These are phyloP conservation scores for Heliamphora exappendiculata DNA, from an alignment of 148 eudicot species.

Conservation along the genomic window DNA sequence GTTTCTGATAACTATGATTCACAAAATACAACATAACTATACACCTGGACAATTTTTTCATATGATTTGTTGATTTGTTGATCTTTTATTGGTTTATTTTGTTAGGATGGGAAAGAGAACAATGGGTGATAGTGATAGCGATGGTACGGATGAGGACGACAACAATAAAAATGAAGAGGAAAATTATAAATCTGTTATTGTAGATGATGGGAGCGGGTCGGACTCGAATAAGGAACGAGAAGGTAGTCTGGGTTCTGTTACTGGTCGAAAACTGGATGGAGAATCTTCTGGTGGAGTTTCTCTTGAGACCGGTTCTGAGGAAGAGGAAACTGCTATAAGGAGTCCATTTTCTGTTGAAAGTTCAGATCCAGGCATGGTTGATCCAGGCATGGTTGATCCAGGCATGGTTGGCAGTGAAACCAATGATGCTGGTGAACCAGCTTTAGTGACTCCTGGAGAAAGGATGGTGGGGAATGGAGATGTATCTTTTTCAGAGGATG, in stretches of 20 bases:
- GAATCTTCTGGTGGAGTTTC: constrained; percentile 28
- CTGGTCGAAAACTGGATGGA: constrained; percentile 28
- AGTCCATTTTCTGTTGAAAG: constrained; percentile 19
- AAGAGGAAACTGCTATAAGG: constrained; percentile 30
- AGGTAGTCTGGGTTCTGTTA: constrained; percentile 44
- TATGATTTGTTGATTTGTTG: constrained; percentile 5
- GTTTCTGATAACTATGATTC: no score
- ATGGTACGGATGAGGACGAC: constrained; percentile 39
- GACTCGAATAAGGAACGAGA: constrained; percentile 48
- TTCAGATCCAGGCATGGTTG: constrained; percentile 24
- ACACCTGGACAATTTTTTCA: no score
- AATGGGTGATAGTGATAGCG: constrained; percentile 64
- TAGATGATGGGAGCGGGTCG: constrained; percentile 40
- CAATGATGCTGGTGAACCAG: constrained; percentile 8
- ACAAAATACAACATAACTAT: no score
- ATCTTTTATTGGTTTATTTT: constrained; percentile 6
- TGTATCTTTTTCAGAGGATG: constrained; percentile 13
- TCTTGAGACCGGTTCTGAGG: constrained; percentile 60
- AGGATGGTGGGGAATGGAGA: constrained; percentile 10
- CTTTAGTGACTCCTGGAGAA: constrained; percentile 28
- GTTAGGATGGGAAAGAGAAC: constrained; percentile 85
- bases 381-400: constrained; percentile 27
- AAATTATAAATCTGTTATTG: constrained; percentile 52
- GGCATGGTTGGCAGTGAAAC: constrained; percentile 18
- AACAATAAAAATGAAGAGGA: constrained; percentile 45